Evolutionary conservation across 495 filamentous ascomycete genomes (phyloP).

Genomic region (Mytilinidion resinicola): DNA sequence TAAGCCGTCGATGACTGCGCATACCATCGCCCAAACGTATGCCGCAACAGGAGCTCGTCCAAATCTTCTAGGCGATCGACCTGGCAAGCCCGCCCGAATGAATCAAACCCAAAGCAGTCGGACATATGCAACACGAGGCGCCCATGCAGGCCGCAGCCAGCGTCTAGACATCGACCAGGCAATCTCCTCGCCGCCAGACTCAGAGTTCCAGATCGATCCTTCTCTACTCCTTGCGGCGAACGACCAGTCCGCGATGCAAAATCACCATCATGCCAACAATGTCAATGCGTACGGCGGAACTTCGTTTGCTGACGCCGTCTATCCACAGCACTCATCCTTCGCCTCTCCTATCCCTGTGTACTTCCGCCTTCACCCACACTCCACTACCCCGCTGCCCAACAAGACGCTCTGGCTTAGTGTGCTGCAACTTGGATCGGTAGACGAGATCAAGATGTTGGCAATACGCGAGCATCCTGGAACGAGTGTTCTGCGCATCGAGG

Average conservation of each 20-base stretch:
- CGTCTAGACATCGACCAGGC: background rate
- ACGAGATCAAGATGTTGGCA: slow-evolving; percentile 51
- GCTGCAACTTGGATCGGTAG: slow-evolving; percentile 48
- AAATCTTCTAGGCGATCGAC: background rate
- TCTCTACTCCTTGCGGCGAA: slow-evolving; percentile 46
- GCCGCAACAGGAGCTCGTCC: background rate
- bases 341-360: slow-evolving; percentile 49
- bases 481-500: slow-evolving; percentile 54
- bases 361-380: slow-evolving; percentile 56
- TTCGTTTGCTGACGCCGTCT: slow-evolving; percentile 34
- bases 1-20: slow-evolving; percentile 6
- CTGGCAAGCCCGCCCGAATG: background rate
- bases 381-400: slow-evolving; percentile 38
- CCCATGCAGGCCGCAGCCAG: background rate
- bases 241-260: slow-evolving; percentile 42
- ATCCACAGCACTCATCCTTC: slow-evolving; percentile 17
- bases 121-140: background rate
- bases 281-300: slow-evolving; percentile 25
- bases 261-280: background rate
- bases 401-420: slow-evolving; percentile 58
- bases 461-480: slow-evolving; percentile 50
- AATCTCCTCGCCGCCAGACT: slow-evolving; percentile 27
- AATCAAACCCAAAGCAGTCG: background rate
- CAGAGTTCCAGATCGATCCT: slow-evolving; percentile 62
- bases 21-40: background rate